Conservation (phyloP, 352 stramenopile species). For the Phytopythium helicoides region DNA sequence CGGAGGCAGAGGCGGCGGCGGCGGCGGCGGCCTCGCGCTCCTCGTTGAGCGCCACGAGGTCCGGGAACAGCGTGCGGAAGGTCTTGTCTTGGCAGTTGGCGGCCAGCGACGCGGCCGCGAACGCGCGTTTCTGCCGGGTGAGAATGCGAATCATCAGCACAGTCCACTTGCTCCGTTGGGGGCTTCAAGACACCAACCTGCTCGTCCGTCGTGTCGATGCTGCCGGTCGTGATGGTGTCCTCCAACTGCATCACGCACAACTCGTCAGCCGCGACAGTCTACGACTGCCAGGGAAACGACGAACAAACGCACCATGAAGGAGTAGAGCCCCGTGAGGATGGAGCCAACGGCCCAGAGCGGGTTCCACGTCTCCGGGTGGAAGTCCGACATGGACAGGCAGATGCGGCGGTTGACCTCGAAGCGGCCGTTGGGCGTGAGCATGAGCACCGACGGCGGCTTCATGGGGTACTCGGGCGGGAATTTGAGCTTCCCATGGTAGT, state of each 20-base stretch:
- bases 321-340: constrained; percentile 94
- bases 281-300: neutral
- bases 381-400: constrained; percentile 95
- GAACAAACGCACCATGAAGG: constrained; percentile 83
- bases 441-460: constrained; percentile 92
- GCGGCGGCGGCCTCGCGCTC: constrained; percentile 3
- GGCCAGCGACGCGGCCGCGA: constrained; percentile 64
- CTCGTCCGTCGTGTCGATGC: constrained; percentile 74
- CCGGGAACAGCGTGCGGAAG: constrained; percentile 83
- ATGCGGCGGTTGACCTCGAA: constrained; percentile 92
- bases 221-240: constrained; percentile 83
- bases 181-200: constrained; percentile 27
- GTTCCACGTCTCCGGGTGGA: constrained; percentile 95
- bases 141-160: neutral
- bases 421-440: constrained; percentile 93
- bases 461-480: constrained; percentile 94
- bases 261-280: neutral
- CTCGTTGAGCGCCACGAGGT: constrained; percentile 67
- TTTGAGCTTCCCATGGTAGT: constrained; percentile 90
- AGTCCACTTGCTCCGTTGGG: no score
- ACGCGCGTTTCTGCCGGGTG: constrained; percentile 55
- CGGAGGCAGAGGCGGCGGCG: constrained; percentile 1
- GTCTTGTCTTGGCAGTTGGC: constrained; percentile 82
- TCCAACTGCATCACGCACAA: constrained; percentile 30
- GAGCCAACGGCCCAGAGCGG: constrained; percentile 94